These are phyloP conservation scores for Diplodia seriata DNA, from an alignment of 2,329 filamentous ascomycete species.

Conservation along the genomic window DNA sequence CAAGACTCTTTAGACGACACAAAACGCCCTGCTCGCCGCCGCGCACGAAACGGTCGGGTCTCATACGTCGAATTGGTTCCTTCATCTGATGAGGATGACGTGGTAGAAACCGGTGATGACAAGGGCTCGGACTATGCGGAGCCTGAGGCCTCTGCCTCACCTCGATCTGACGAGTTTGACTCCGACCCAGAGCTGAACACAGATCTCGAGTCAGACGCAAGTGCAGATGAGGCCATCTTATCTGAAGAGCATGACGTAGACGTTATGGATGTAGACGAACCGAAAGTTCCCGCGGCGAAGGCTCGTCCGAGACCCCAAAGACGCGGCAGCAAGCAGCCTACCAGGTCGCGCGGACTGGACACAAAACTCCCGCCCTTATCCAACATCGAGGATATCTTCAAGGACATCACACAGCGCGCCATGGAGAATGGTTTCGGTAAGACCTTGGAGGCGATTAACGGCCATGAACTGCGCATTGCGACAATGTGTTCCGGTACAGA, in stretches of 20 bases:
- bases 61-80: not conserved
- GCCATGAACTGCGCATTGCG: conserved; percentile 60
- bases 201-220: not conserved
- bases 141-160: no score
- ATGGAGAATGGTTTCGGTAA: conserved; percentile 43
- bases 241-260: no score
- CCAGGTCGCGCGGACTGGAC: conserved; percentile 38
- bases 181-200: not conserved
- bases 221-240: not conserved
- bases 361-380: conserved; percentile 54
- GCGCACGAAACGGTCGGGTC: not conserved
- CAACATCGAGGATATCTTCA: conserved; percentile 58
- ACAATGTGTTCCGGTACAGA: conserved; percentile 84
- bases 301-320: not conserved
- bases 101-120: not conserved
- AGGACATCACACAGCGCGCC: conserved; percentile 54
- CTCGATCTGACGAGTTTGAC: not conserved
- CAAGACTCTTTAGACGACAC: not conserved
- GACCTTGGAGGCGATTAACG: conserved; percentile 46
- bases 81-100: not conserved
- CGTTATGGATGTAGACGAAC: not conserved
- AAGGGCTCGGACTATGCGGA: not conserved
- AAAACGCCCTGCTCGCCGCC: not conserved
- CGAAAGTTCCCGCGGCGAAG: not conserved
- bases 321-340: not conserved